phyloP scores from a whole-genome alignment of 768 basidiomycete species.

The Scleroderma bovista region DNA sequence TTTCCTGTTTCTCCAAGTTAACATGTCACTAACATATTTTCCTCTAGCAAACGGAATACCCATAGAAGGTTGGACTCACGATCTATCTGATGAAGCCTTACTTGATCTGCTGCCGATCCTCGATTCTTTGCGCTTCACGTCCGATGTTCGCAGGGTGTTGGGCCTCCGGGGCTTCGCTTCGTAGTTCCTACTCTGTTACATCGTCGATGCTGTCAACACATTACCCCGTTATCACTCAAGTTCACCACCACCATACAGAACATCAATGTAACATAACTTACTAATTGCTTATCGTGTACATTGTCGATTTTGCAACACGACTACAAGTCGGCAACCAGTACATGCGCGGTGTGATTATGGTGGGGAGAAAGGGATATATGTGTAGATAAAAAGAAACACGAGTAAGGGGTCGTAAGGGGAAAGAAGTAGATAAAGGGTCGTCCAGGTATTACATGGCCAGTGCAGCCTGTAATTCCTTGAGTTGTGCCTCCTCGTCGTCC shows the following conservation, averaged over 20 bases:
- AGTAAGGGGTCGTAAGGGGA: not conserved
- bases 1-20: not conserved
- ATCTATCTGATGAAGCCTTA: conserved; percentile 93
- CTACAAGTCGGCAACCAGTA: conserved; percentile 17
- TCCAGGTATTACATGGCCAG: conserved; percentile 63
- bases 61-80: conserved; percentile 98
- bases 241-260: conserved; percentile 12
- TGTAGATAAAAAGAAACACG: conserved; percentile 25
- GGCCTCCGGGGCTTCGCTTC: conserved; percentile 59
- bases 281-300: conserved; percentile 34
- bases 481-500: conserved; percentile 89
- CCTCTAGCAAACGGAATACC: conserved; percentile 90
- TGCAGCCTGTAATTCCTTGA: conserved; percentile 82
- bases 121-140: conserved; percentile 93
- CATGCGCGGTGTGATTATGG: conserved; percentile 24
- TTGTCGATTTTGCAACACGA: conserved; percentile 22
- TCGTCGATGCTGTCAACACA: not conserved
- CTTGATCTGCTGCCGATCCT: conserved; percentile 93
- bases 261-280: conserved; percentile 30
- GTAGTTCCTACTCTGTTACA: conserved; percentile 8
- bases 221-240: conserved; percentile 5
- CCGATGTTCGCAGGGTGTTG: conserved; percentile 88
- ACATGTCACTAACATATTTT: conserved; percentile 2
- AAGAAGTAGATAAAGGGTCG: not conserved
- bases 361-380: conserved; percentile 26